phyloP scores from a whole-genome alignment of 2,329 filamentous ascomycete genomes.

The Claviceps maximensis region DNA sequence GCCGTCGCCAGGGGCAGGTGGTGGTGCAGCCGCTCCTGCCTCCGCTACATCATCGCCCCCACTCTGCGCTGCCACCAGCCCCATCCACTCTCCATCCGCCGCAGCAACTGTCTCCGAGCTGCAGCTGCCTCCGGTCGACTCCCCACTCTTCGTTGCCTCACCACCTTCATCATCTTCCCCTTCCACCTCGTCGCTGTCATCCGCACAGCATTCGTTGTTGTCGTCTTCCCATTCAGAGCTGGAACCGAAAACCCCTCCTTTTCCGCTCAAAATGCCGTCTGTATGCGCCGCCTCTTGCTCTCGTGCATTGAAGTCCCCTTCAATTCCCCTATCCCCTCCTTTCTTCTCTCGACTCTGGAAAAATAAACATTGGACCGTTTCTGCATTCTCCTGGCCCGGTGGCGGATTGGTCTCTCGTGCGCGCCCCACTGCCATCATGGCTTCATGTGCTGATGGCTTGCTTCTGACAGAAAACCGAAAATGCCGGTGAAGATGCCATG shows the following conservation, averaged over 20 bases:
- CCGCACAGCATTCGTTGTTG: slow-evolving; percentile 13
- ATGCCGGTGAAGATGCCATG: slow-evolving; percentile 24
- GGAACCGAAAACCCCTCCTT: slow-evolving; percentile 14
- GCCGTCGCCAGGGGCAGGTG: neutral
- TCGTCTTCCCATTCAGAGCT: slow-evolving; percentile 13
- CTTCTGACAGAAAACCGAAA: slow-evolving; percentile 19
- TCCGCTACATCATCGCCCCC: slow-evolving; percentile 23
- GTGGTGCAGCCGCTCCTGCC: slow-evolving; percentile 7
- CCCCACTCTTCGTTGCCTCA: slow-evolving; percentile 20
- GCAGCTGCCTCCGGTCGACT: slow-evolving; percentile 24
- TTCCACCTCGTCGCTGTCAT: slow-evolving; percentile 19
- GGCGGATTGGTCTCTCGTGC: slow-evolving; percentile 7
- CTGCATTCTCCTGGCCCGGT: slow-evolving; percentile 6
- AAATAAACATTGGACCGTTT: slow-evolving; percentile 1
- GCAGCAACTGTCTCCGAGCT: slow-evolving; percentile 16
- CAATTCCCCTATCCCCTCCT: slow-evolving; percentile 2
- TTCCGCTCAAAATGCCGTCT: slow-evolving; percentile 38
- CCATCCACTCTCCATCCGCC: slow-evolving; percentile 5
- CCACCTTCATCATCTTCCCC: slow-evolving; percentile 13
- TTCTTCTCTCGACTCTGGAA: too few species aligned
- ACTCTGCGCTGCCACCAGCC: slow-evolving; percentile 8
- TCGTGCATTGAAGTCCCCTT: too few species aligned
- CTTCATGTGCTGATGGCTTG: slow-evolving; percentile 11
- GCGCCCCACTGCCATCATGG: slow-evolving; percentile 8
- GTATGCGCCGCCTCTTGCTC: slow-evolving; percentile 25